Conservation (phyloP, 1,284 basidiomycete genomes). For the Cutaneotrichosporon dermatis region DNA sequence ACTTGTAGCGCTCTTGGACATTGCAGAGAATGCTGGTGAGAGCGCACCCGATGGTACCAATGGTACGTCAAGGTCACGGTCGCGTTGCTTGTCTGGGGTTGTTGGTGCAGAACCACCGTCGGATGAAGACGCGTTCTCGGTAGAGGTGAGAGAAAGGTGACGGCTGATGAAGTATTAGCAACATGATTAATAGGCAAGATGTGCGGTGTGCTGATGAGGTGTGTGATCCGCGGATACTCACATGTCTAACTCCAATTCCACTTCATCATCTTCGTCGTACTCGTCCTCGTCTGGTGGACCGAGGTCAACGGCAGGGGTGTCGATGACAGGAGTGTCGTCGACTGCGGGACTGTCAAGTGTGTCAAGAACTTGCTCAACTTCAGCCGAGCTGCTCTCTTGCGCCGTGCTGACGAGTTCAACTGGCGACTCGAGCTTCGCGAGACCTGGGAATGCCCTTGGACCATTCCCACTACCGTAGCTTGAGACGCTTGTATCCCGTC, state of each 20-base stretch:
- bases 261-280: background rate
- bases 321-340: too few species aligned
- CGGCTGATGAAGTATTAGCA: background rate
- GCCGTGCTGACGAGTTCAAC: background rate
- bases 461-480: too few species aligned
- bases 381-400: background rate
- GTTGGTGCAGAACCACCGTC: background rate
- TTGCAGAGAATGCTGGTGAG: background rate
- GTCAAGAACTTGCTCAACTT: background rate
- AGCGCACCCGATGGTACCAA: background rate
- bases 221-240: background rate
- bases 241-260: slow-evolving; percentile 4
- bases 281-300: background rate
- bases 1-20: background rate
- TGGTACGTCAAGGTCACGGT: background rate
- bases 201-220: too few species aligned
- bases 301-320: too few species aligned
- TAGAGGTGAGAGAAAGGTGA: background rate
- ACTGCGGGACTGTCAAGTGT: too few species aligned
- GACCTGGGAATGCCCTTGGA: too few species aligned
- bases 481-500: background rate
- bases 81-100: background rate
- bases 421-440: background rate
- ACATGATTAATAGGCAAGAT: too few species aligned
- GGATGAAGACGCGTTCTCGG: background rate